Conservation (phyloP, 2,329 filamentous ascomycete genomes). For the Cercospora janseana region DNA sequence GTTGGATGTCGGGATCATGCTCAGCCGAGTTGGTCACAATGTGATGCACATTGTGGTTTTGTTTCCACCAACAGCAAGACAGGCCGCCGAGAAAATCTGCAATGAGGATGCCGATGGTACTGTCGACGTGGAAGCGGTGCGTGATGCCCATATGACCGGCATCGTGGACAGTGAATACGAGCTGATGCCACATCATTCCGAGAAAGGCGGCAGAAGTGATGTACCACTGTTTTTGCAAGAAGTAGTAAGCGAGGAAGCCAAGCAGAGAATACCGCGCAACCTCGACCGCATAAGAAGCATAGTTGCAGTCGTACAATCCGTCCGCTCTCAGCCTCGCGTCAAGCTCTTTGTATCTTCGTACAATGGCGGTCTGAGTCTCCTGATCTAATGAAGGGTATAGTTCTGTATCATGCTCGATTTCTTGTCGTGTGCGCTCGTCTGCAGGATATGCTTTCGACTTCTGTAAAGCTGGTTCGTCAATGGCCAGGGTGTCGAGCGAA, state of each 20-base stretch:
- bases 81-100: constrained; percentile 87
- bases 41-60: constrained; percentile 93
- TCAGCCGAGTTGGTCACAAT: constrained; percentile 94
- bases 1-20: constrained; percentile 90
- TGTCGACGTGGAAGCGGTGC: constrained; percentile 80
- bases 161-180: constrained; percentile 92
- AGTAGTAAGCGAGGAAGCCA: constrained; percentile 58
- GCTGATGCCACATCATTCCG: constrained; percentile 87
- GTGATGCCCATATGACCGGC: constrained; percentile 97
- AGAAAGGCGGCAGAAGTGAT: constrained; percentile 69
- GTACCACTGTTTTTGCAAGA: constrained; percentile 46
- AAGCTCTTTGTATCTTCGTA: constrained; percentile 76
- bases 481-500: constrained; percentile 56
- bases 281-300: constrained; percentile 75
- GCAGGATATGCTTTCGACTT: constrained; percentile 52
- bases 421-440: constrained; percentile 69
- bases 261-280: constrained; percentile 68
- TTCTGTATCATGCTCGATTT: constrained; percentile 71
- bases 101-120: constrained; percentile 82
- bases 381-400: constrained; percentile 78
- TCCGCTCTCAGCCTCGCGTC: constrained; percentile 68
- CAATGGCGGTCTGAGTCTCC: constrained; percentile 70
- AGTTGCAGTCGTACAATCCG: constrained; percentile 82
- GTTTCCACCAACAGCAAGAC: constrained; percentile 95
- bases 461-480: constrained; percentile 36